Conservation (phyloP, 164 flowering plant genomes). For the Platanus orientalis region DNA sequence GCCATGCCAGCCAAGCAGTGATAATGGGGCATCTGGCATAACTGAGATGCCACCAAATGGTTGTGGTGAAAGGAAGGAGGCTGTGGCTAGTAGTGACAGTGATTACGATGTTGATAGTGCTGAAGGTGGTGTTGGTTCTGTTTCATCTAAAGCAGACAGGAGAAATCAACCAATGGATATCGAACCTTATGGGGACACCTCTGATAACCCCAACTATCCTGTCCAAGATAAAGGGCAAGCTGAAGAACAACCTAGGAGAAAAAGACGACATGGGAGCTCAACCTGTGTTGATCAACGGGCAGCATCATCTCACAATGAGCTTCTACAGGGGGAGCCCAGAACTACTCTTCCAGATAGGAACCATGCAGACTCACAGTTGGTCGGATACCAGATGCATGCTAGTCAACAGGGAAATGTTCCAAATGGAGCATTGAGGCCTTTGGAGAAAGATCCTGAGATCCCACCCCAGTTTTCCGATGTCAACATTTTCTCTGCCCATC, state of each 20-base stretch:
- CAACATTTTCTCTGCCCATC: conserved; percentile 23
- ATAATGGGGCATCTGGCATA: conserved; percentile 51
- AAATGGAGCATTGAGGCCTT: conserved; percentile 20
- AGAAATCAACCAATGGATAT: conserved; percentile 29
- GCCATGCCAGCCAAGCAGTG: conserved; percentile 53
- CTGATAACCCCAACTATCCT: conserved; percentile 8
- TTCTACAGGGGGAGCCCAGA: conserved; percentile 20
- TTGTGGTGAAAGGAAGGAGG: conserved; percentile 33
- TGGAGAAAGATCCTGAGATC: conserved; percentile 27
- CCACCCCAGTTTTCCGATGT: conserved; percentile 27
- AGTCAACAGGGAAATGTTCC: conserved; percentile 29
- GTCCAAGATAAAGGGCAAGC: conserved; percentile 28
- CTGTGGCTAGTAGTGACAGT: conserved; percentile 47
- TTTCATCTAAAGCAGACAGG: conserved; percentile 56
- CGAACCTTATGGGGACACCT: conserved; percentile 14
- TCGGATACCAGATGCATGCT: conserved; percentile 20
- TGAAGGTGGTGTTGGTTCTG: conserved; percentile 44
- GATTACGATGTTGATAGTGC: conserved; percentile 67
- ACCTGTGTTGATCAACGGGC: conserved; percentile 20
- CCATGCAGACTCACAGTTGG: conserved; percentile 18
- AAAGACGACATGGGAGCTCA: conserved; percentile 30
- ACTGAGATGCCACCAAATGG: conserved; percentile 41
- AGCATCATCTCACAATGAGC: conserved; percentile 13
- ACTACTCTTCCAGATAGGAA: conserved; percentile 43
- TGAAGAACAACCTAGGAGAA: conserved; percentile 26